Conservation (phyloP, 257 asterid species). For the Gentiana dahurica region DNA sequence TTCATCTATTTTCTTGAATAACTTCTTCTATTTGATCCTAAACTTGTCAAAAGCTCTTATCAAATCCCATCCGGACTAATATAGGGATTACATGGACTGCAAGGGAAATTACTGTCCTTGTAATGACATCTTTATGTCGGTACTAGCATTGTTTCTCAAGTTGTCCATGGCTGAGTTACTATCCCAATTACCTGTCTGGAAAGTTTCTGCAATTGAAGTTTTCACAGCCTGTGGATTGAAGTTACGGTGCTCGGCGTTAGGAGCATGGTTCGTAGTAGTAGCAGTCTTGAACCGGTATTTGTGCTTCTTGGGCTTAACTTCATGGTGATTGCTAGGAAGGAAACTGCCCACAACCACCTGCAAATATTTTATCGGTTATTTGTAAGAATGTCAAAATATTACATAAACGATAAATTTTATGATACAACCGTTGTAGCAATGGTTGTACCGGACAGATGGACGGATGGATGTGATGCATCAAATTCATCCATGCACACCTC, state of each 20-base stretch:
- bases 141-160: conserved; percentile 31
- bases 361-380: conserved; percentile 2
- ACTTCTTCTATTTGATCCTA: conserved; percentile 1
- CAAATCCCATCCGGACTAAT: not conserved
- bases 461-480: not conserved
- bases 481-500: not conserved
- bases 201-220: conserved; percentile 7
- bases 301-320: conserved; percentile 59
- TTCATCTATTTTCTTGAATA: not conserved
- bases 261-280: conserved; percentile 15
- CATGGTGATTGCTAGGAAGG: conserved; percentile 44
- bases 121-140: conserved; percentile 65
- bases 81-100: no score
- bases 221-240: conserved; percentile 16
- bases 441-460: not conserved
- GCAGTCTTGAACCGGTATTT: conserved; percentile 24
- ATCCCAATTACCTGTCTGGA: conserved; percentile 35
- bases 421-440: not conserved
- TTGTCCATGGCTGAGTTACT: conserved; percentile 27
- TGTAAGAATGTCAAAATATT: not conserved
- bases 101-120: conserved; percentile 26
- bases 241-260: conserved; percentile 24
- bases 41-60: not conserved
- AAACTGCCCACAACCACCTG: conserved; percentile 82
- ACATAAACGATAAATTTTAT: not conserved